Conservation (phyloP, 2,329 filamentous ascomycete genomes). For the Cercospora zeina region DNA sequence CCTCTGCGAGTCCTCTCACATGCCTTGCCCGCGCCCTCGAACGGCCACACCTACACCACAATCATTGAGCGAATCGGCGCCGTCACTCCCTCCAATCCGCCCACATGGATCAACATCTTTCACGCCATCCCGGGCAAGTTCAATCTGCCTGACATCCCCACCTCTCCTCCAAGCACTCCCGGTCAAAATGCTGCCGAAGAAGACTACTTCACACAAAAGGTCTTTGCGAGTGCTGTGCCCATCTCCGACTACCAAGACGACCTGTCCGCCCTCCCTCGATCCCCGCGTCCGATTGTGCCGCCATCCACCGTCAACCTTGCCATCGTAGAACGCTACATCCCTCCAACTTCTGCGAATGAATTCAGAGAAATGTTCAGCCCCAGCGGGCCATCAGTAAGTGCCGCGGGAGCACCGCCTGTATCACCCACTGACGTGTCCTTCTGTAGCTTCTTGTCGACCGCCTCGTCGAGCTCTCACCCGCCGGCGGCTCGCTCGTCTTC, state of each 20-base stretch:
- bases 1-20: constrained; percentile 61
- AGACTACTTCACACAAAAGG: constrained; percentile 62
- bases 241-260: constrained; percentile 61
- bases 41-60: constrained; percentile 54
- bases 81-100: constrained; percentile 52
- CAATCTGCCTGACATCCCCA: constrained; percentile 61
- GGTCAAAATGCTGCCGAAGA: constrained; percentile 49
- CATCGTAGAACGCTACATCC: constrained; percentile 66
- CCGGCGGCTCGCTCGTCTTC: constrained; percentile 60
- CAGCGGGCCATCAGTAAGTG: constrained; percentile 50
- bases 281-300: constrained; percentile 59
- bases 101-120: constrained; percentile 63
- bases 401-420: background rate
- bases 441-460: constrained; percentile 57
- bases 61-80: constrained; percentile 59
- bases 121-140: constrained; percentile 64
- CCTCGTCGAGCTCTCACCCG: constrained; percentile 58
- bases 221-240: constrained; percentile 63
- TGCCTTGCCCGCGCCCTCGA: constrained; percentile 58
- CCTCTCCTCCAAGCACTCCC: constrained; percentile 63
- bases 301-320: constrained; percentile 62
- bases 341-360: constrained; percentile 60
- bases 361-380: constrained; percentile 60
- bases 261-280: constrained; percentile 51
- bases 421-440: background rate